A percentile compares a stretch with the other conserved stretches of the same genome.
Evolutionary conservation across 2,329 filamentous ascomycete genomes (phyloP).

Genomic region (Nigrograna mackinnonii): DNA sequence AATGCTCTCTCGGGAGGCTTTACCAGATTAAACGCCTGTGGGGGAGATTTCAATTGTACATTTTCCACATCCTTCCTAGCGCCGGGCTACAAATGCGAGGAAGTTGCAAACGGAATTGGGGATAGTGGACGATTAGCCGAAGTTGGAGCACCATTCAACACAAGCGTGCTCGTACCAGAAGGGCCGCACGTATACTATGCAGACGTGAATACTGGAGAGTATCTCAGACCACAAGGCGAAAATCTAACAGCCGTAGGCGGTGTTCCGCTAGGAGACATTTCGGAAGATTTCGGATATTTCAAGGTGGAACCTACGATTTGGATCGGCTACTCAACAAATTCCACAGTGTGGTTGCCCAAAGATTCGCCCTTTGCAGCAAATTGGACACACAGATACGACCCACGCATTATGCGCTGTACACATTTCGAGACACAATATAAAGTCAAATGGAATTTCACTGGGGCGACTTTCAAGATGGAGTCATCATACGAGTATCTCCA

Average conservation of each 20-base stretch:
- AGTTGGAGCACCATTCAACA: constrained; percentile 36
- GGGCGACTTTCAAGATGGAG: constrained; percentile 27
- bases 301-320: constrained; percentile 38
- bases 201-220: constrained; percentile 31
- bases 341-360: constrained; percentile 17
- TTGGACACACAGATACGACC: constrained; percentile 34
- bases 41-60: constrained; percentile 37
- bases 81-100: constrained; percentile 36
- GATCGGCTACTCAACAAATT: constrained; percentile 37
- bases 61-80: constrained; percentile 32
- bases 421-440: constrained; percentile 40
- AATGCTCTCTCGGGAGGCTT: constrained; percentile 24
- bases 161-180: constrained; percentile 26
- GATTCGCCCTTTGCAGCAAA: constrained; percentile 22
- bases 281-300: constrained; percentile 32
- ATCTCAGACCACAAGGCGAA: constrained; percentile 26
- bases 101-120: constrained; percentile 23
- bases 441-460: constrained; percentile 32
- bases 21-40: constrained; percentile 40
- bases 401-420: constrained; percentile 32
- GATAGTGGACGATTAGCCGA: constrained; percentile 21
- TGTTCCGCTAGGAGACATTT: constrained; percentile 21
- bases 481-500: constrained; percentile 22
- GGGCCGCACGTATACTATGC: constrained; percentile 32
- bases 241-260: constrained; percentile 26